Evolutionary conservation across 2,329 filamentous ascomycete species (phyloP), one percentile per base, ranked within the genome.

Genomic region (Arachnomyces sp.): DNA sequence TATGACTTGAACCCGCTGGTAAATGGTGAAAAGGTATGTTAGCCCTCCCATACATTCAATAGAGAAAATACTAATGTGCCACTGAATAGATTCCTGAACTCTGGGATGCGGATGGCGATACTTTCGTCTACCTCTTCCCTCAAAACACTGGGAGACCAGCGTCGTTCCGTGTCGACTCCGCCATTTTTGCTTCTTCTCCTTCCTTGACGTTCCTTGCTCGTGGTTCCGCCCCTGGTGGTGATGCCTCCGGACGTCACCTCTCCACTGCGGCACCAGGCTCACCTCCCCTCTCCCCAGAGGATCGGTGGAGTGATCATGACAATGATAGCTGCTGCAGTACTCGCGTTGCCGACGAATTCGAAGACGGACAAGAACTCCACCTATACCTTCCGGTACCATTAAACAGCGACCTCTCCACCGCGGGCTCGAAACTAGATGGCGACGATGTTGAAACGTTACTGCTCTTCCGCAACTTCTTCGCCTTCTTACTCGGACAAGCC

Each of bases 41-140:
- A 7, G 11, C 25, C 36, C 11, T 11, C 39, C 15, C 13, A 28
- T 30, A 33, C 12, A 31, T 17, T 15, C 11, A 12, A 8, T 14
- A 29, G 9, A 25, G n/a, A 25, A 25, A 25, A 25, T 25, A 25
- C 20, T 25, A 25, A 25, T 9, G 20, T 30, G 3, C 37, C 15
- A 6, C 9, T 25, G 7, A 15, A 11, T 46, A 75, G 71, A 65
- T 77, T 12, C 54, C 65, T 4, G 78, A 81, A 50, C 56, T 81
- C 7, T 82, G 78, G 78, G 74, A 79, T 48, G 72, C 77, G 3
- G 56, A 69, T 34, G 77, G 73, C n/a, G 76, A 81, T 54, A 79
- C 76, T 11, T 68, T 72, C 44, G 67, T 82, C n/a, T 76, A 81
- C 50, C 65, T 81, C 11, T 80, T 77, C 50, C 75, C 77, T 1